Evolutionary conservation across 2,329 filamentous ascomycete species (phyloP).

Genomic region (Cephalotrichum gorgonifer): DNA sequence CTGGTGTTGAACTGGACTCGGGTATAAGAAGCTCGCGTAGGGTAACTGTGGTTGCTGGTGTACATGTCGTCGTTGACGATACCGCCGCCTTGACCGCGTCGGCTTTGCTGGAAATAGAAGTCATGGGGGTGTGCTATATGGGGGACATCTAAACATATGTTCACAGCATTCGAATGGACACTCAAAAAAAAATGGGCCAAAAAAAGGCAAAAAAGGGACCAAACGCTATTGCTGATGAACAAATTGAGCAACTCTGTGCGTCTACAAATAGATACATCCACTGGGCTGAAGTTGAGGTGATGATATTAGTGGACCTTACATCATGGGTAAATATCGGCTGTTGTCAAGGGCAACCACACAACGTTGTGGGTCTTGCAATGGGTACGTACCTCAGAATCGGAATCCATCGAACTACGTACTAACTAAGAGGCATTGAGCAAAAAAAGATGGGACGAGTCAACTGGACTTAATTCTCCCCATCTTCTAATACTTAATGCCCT

Average conservation of each 20-base stretch:
- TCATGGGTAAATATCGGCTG: slow-evolving; percentile 20
- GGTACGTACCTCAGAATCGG: background rate
- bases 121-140: slow-evolving; percentile 12
- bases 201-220: slow-evolving; percentile 4
- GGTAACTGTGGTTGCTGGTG: slow-evolving; percentile 33
- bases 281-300: background rate
- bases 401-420: no score
- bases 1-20: slow-evolving; percentile 18
- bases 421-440: no score
- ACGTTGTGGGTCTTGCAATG: no score
- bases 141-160: slow-evolving; percentile 20
- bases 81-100: slow-evolving; percentile 45
- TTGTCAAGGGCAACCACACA: slow-evolving; percentile 27
- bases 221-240: slow-evolving; percentile 13
- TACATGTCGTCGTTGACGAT: slow-evolving; percentile 42
- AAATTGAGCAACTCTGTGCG: slow-evolving; percentile 10
- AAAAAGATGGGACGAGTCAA: no score
- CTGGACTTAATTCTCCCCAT: no score
- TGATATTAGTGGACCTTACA: background rate
- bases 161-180: slow-evolving; percentile 11
- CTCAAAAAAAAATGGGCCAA: background rate
- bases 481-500: no score
- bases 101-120: slow-evolving; percentile 19
- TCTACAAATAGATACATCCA: slow-evolving; percentile 6
- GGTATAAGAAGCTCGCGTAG: slow-evolving; percentile 35